Evolutionary conservation across 2,329 filamentous ascomycete genomes (phyloP), one percentile per base, ranked within the genome.

Genomic region (Fusarium continuum): DNA sequence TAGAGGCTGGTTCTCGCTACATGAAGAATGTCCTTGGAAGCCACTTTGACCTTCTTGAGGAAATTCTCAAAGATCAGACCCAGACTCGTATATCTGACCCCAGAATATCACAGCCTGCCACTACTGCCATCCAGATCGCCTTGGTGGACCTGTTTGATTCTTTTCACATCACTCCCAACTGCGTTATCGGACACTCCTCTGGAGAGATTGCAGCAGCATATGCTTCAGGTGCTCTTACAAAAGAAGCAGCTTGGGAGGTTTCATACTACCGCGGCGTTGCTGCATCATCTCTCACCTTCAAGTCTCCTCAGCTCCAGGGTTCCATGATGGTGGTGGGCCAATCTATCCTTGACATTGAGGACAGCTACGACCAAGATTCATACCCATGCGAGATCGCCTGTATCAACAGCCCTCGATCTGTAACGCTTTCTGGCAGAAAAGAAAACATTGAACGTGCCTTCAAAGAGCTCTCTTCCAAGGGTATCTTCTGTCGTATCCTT

Each of bases 161-260:
- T 4, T 72, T 77, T 13, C 69, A 64, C 9, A 65, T 80, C 26
- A 44, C 38, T 1, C 76, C 78, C 3, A 58, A 55, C 6, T 65
- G 72, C 16, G 77, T 80, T 4, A 70, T 81, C 8, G 79, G 80
- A 1, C 80, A 82, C 58, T 82, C 80, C 1, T 82, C 79, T 1
- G 80, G 80, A 3, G 80, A 82, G 49, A 77, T 82, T 26, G 80
- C 79, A 1, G 80, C 80, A 7, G 79, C 80, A 1, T 80, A 77
- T 49, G 77, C 79, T 8, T 71, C 70, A 1, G 76, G 73, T 0
- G 71, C 72, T 14, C 69, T 82, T 17, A 71, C 73, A 3, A 69
- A 71, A 17, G 67, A 77, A 41, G 69, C 70, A 6, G 80, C 79
- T 5, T 80, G 78, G 77, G 69, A 75, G 39, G 72, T 79, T 26